Evolutionary conservation across 1,284 basidiomycete species (phyloP).

Genomic region (Ustilago trichophora): DNA sequence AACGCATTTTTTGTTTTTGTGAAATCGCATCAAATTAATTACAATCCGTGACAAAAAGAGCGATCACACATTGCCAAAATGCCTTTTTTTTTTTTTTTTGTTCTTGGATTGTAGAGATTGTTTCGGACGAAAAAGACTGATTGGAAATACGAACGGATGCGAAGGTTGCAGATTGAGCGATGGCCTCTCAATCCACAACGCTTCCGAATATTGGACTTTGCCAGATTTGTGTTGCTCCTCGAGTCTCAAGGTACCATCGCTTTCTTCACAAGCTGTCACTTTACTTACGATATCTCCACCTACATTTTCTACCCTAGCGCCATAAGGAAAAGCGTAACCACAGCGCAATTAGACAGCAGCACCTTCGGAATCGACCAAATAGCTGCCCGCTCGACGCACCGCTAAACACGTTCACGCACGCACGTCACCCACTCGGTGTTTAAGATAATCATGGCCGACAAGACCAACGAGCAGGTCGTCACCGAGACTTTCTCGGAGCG

Average conservation of each 20-base stretch:
- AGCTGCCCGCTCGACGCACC: too few species aligned
- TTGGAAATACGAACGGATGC: constrained; percentile 17
- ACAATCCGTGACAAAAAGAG: background rate
- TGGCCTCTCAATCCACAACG: background rate
- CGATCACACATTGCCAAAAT: constrained; percentile 12
- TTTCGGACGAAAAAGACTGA: constrained; percentile 20
- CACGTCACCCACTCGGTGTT: background rate
- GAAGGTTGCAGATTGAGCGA: constrained; percentile 15
- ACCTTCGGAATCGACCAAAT: background rate
- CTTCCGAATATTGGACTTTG: background rate
- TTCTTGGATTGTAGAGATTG: background rate
- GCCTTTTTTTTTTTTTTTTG: background rate
- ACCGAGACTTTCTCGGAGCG: constrained; percentile 53
- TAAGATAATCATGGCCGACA: constrained; percentile 22
- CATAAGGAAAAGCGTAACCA: too few species aligned
- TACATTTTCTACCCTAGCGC: too few species aligned
- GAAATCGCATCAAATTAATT: too few species aligned
- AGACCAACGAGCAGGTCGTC: constrained; percentile 42
- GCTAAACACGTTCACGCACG: background rate
- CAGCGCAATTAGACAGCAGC: background rate
- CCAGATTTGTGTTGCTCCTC: constrained; percentile 4
- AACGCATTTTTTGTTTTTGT: too few species aligned
- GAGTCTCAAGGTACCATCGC: background rate
- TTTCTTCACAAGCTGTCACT: background rate
- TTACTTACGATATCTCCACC: constrained; percentile 2